These are phyloP conservation scores for Boletus huronensis DNA, from an alignment of 768 basidiomycete genomes.

Conservation along the genomic window DNA sequence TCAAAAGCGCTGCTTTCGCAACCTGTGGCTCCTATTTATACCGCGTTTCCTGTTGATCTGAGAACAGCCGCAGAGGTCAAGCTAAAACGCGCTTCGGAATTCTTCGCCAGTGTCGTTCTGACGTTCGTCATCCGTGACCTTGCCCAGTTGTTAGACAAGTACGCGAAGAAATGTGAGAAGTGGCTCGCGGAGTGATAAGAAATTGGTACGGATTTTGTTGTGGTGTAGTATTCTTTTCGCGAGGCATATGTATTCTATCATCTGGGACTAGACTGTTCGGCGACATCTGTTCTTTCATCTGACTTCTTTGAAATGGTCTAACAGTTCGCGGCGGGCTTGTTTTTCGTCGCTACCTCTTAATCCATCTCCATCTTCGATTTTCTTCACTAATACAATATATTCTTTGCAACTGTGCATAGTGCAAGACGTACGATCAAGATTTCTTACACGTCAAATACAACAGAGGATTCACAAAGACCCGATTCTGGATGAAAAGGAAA, in stretches of 20 bases:
- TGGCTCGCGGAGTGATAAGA: slow-evolving; percentile 74
- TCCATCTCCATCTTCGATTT: slow-evolving; percentile 15
- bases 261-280: slow-evolving; percentile 33
- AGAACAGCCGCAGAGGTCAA: slow-evolving; percentile 65
- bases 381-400: slow-evolving; percentile 23
- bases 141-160: slow-evolving; percentile 85
- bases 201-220: slow-evolving; percentile 18
- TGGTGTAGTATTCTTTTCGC: slow-evolving; percentile 26
- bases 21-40: slow-evolving; percentile 70
- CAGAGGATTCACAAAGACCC: neutral
- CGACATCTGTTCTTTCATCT: slow-evolving; percentile 31
- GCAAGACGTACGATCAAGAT: slow-evolving; percentile 4
- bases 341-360: slow-evolving; percentile 10
- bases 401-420: slow-evolving; percentile 22
- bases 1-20: slow-evolving; percentile 66
- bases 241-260: slow-evolving; percentile 34
- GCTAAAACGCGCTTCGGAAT: slow-evolving; percentile 82
- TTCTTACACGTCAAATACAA: slow-evolving; percentile 4
- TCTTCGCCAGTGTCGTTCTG: slow-evolving; percentile 84
- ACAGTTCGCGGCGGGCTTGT: slow-evolving; percentile 12
- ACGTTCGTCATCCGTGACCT: slow-evolving; percentile 89
- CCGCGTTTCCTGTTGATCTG: slow-evolving; percentile 61
- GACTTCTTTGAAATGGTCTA: slow-evolving; percentile 12
- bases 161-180: slow-evolving; percentile 90
- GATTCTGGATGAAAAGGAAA: neutral